Base-by-base conservation (phyloP, 2,329 filamentous ascomycete genomes). In the Diaporthe caulivora region DNA sequence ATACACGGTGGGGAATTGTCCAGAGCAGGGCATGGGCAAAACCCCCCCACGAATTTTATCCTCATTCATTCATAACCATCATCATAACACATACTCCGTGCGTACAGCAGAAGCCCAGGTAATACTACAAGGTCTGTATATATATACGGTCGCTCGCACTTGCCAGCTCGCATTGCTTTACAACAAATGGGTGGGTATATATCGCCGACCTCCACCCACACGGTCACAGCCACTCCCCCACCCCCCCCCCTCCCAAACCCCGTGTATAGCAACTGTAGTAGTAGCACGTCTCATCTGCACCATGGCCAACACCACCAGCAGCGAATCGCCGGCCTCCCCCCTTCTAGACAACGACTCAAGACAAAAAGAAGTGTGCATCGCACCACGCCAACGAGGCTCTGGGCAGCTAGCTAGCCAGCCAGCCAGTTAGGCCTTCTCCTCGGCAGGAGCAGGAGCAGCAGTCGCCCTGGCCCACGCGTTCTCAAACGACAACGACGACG, bases 391-490 rank as follows among this genome's bases (percentile, higher is more conserved):
- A 6, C 37, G 2, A 2, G 11, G 37, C n/a, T n/a, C n/a, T n/a
- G n/a, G n/a, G n/a, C n/a, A n/a, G n/a, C n/a, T n/a, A n/a, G n/a
- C n/a, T n/a, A n/a, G 37, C 37, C 37, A 34, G 5, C 5, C 9
- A 34, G 5, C 34, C 9, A 34, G 34, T 10, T 40, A 40, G 37
- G 37, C 76, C 51, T 82, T 83, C 29, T 86, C 83, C 37, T 87
- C 86, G n/a, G n/a, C n/a, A n/a, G n/a, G n/a, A n/a, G n/a, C n/a
- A n/a, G n/a, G n/a, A 44, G 87, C 2, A 34, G 34, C 34, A 44
- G 87, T 79, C 21, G 92, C 92, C 81, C 91, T 90, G 67, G 89
- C 91, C 93, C 93, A 95, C 1, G 91, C 92, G 77, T 85, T 90
- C 81, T 95, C 92, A 78, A 94, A 91, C 5, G 85, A 86, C 64